These are phyloP conservation scores for Solidago caesia DNA, from an alignment of 129 eudicot species.

Conservation along the genomic window DNA sequence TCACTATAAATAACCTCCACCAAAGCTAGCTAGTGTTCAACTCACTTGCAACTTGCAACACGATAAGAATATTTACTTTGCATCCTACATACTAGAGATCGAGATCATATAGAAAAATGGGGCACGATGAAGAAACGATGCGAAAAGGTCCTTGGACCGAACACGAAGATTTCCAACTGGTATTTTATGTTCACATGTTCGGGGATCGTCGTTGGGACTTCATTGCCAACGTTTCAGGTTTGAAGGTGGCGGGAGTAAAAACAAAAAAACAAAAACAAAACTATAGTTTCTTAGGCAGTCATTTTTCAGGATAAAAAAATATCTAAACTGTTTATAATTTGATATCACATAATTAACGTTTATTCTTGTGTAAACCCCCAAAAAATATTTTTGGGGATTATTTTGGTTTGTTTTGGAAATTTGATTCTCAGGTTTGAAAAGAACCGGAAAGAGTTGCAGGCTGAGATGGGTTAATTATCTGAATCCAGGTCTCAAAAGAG, in stretches of 20 bases:
- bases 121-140: slow-evolving; percentile 42
- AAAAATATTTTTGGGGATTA: slow-evolving; percentile 23
- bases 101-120: slow-evolving; percentile 31
- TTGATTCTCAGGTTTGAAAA: slow-evolving; percentile 69
- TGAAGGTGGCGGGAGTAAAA: slow-evolving; percentile 98
- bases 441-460: slow-evolving; percentile 97
- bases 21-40: slow-evolving; percentile 24
- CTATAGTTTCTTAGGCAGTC: slow-evolving; percentile 32
- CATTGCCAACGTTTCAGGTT: slow-evolving; percentile 96
- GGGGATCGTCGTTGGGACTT: slow-evolving; percentile 95
- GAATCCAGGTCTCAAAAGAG: slow-evolving; percentile 78
- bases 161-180: slow-evolving; percentile 77
- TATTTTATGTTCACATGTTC: slow-evolving; percentile 66
- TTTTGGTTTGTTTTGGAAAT: slow-evolving; percentile 9
- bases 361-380: slow-evolving; percentile 29
- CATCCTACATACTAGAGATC: no score
- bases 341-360: slow-evolving; percentile 25
- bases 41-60: slow-evolving; percentile 21
- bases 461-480: slow-evolving; percentile 91
- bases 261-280: slow-evolving; percentile 3
- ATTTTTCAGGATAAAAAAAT: slow-evolving; percentile 22
- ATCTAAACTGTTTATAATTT: slow-evolving; percentile 9
- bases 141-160: slow-evolving; percentile 93
- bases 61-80: background rate
- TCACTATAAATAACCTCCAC: slow-evolving; percentile 40